phyloP scores from a whole-genome alignment of 2,329 filamentous ascomycete genomes.

The Amauroascus verrucosus region DNA sequence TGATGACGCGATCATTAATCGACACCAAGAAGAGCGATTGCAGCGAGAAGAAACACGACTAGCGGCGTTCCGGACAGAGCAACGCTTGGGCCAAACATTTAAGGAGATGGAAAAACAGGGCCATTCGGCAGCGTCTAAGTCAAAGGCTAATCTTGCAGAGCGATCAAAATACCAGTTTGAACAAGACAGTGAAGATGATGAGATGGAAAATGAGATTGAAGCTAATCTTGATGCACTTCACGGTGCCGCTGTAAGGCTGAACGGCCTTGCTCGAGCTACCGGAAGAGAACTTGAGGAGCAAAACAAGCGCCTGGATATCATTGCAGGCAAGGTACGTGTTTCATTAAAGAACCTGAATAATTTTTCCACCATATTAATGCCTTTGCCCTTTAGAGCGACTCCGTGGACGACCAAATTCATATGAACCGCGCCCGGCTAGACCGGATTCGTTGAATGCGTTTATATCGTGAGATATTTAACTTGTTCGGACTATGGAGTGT shows the following conservation, averaged over 20 bases:
- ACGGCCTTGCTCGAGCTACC: slow-evolving; percentile 62
- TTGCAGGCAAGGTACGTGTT: slow-evolving; percentile 60
- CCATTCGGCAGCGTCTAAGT: slow-evolving; percentile 38
- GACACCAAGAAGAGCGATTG: slow-evolving; percentile 48
- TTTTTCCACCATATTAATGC: slow-evolving; percentile 20
- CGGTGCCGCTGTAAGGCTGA: slow-evolving; percentile 57
- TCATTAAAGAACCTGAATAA: not conserved
- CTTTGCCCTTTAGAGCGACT: slow-evolving; percentile 54
- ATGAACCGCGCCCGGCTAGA: slow-evolving; percentile 66
- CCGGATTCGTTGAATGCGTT: slow-evolving; percentile 36
- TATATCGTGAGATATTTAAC: not conserved
- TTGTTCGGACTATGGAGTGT: not conserved
- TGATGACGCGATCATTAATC: slow-evolving; percentile 59
- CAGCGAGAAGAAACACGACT: slow-evolving; percentile 46
- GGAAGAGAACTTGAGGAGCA: slow-evolving; percentile 65
- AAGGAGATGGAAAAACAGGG: slow-evolving; percentile 52
- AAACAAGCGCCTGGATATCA: slow-evolving; percentile 66
- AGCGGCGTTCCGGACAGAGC: slow-evolving; percentile 43
- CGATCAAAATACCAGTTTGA: slow-evolving; percentile 68
- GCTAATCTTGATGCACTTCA: slow-evolving; percentile 52
- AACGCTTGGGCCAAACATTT: slow-evolving; percentile 55
- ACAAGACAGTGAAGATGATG: slow-evolving; percentile 59
- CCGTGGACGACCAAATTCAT: slow-evolving; percentile 68
- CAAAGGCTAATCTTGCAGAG: slow-evolving; percentile 47
- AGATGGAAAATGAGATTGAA: slow-evolving; percentile 63